Percentiles rank a stretch among this genome's conserved stretches.
Evolutionary conservation across 164 flowering plant species (phyloP).

Genomic region (Aristolochia contorta): DNA sequence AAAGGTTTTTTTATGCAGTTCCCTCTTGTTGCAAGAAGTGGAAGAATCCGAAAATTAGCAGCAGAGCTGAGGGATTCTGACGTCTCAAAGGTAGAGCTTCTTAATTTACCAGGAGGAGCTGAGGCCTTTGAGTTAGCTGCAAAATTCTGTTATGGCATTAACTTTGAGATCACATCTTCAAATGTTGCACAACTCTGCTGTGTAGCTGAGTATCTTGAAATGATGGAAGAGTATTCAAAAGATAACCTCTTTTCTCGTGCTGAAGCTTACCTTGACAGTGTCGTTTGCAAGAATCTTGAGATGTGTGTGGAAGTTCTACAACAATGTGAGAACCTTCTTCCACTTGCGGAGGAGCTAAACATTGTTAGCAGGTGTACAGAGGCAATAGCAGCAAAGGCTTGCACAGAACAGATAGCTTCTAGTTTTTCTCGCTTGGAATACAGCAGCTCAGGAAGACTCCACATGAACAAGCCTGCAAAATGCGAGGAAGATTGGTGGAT

Average conservation of each 20-base stretch:
- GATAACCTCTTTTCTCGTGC: constrained; percentile 70
- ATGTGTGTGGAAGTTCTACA: constrained; percentile 68
- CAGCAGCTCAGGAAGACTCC: constrained; percentile 84
- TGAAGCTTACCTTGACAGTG: constrained; percentile 60
- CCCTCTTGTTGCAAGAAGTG: constrained; percentile 83
- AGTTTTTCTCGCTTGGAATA: constrained; percentile 81
- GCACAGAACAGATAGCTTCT: constrained; percentile 86
- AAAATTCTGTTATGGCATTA: constrained; percentile 79
- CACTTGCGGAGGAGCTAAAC: constrained; percentile 82
- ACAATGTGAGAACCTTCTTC: constrained; percentile 69
- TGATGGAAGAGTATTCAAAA: constrained; percentile 74
- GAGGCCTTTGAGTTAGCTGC: constrained; percentile 85
- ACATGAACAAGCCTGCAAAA: constrained; percentile 58
- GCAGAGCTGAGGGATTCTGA: constrained; percentile 60
- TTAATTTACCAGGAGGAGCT: constrained; percentile 77
- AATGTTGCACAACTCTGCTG: constrained; percentile 82
- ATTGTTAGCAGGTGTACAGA: constrained; percentile 65
- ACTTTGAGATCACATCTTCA: constrained; percentile 75
- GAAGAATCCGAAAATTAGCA: constrained; percentile 60
- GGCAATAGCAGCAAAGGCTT: constrained; percentile 83
- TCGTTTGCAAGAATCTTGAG: constrained; percentile 68
- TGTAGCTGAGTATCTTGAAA: constrained; percentile 81
- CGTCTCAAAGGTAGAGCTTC: constrained; percentile 53
- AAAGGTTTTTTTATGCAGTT: constrained; percentile 37
- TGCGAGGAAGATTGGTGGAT: constrained; percentile 87